Percentiles rank a stretch among this genome's conserved stretches.
Evolutionary conservation across 805 yeast species (phyloP).

Genomic region (Groenewaldozyma salmanticensis): DNA sequence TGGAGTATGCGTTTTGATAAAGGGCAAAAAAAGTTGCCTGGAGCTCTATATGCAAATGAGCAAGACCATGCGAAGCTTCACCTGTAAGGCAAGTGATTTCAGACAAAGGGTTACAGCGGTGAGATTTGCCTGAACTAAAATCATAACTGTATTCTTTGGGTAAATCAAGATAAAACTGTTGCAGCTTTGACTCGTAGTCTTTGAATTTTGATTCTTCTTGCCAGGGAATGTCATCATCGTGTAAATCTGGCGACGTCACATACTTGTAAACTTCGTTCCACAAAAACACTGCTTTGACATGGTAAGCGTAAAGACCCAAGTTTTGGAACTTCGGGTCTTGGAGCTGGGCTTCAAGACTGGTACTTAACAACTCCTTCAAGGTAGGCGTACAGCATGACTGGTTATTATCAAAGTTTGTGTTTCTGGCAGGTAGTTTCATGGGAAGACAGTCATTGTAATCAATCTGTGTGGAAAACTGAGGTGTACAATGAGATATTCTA

Average conservation of each 20-base stretch:
- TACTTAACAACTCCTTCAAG: conserved; percentile 1
- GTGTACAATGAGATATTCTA: conserved; percentile 27
- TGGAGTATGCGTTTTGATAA: conserved; percentile 26
- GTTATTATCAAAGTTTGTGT: conserved; percentile 17
- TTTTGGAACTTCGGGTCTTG: neutral
- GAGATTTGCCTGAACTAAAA: conserved; percentile 5
- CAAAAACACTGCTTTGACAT: conserved; percentile 12
- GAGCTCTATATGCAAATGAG: conserved; percentile 25
- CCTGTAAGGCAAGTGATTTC: conserved; percentile 14
- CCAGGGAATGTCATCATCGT: conserved; percentile 25
- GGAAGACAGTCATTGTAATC: conserved; percentile 16
- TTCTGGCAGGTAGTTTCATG: conserved; percentile 24
- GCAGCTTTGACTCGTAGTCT: conserved; percentile 16
- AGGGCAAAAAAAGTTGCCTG: conserved; percentile 23
- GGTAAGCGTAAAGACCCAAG: conserved; percentile 8
- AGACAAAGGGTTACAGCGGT: conserved; percentile 13
- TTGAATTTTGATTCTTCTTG: conserved; percentile 20
- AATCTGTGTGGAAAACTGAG: conserved; percentile 23
- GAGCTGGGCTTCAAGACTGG: neutral
- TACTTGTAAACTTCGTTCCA: conserved; percentile 19
- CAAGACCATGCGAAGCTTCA: conserved; percentile 1
- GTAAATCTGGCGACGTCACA: conserved; percentile 9
- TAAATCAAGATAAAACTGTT: conserved; percentile 11
- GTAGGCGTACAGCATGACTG: conserved; percentile 8
- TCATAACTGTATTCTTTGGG: conserved; percentile 22